Conservation (phyloP, 2,329 filamentous ascomycete species). For the Sporothrix schenckii region DNA sequence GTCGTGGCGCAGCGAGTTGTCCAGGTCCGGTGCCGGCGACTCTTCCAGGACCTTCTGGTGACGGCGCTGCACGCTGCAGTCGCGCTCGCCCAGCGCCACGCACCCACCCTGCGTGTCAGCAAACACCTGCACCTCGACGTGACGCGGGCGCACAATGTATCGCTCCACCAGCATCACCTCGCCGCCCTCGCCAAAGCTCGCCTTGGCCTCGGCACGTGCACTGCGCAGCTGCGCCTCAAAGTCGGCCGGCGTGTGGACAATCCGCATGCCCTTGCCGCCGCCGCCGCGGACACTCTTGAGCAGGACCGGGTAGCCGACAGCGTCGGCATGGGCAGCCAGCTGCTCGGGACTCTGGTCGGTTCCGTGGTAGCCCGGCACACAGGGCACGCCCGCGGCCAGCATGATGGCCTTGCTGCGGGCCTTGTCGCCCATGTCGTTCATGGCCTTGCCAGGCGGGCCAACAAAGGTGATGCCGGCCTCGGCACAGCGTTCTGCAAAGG, state of each 20-base stretch:
- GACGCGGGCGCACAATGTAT: slow-evolving; percentile 76
- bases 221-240: slow-evolving; percentile 71
- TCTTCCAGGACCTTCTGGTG: slow-evolving; percentile 94
- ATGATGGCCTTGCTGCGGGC: slow-evolving; percentile 94
- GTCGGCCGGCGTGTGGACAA: slow-evolving; percentile 68
- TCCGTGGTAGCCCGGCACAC: slow-evolving; percentile 95
- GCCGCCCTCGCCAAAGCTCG: slow-evolving; percentile 78
- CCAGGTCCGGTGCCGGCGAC: slow-evolving; percentile 73
- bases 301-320: slow-evolving; percentile 70
- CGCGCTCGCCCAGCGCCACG: slow-evolving; percentile 82
- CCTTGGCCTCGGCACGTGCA: slow-evolving; percentile 73
- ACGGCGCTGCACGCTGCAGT: slow-evolving; percentile 82
- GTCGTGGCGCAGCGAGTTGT: slow-evolving; percentile 60
- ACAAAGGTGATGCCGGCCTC: slow-evolving; percentile 93
- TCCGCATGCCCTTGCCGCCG: slow-evolving; percentile 83
- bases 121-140: slow-evolving; percentile 90
- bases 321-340: slow-evolving; percentile 66
- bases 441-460: slow-evolving; percentile 81
- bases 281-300: slow-evolving; percentile 80
- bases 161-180: slow-evolving; percentile 83
- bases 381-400: slow-evolving; percentile 90
- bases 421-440: slow-evolving; percentile 91
- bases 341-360: slow-evolving; percentile 70
- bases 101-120: slow-evolving; percentile 78
- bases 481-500: slow-evolving; percentile 84